Base-by-base conservation (phyloP, 2,329 filamentous ascomycete genomes). In the Phialophora verrucosa region DNA sequence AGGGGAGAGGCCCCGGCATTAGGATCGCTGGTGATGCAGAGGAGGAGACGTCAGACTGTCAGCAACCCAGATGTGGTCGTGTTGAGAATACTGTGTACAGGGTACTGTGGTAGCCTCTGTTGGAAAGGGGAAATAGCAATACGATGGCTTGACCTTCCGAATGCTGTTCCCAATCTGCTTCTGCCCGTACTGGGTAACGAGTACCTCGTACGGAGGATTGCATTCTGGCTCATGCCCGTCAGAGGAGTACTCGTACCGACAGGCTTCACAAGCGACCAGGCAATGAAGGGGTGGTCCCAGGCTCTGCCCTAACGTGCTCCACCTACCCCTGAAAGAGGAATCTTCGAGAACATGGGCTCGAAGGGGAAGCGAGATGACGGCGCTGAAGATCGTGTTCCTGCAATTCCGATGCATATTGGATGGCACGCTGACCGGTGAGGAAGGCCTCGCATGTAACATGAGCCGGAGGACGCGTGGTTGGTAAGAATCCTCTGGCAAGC, bases 401-500 rank as follows among this genome's bases (percentile, higher is more conserved):
- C 47, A 54, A 23, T 64, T 35, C 23, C 47, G 14, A 31, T 17
- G 7, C 23, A 17, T 27, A 31, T 12, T 38, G 23, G 31, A 64
- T 64, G 55, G n/a, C 42, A 64, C 62, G 62, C 62, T 64, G 62
- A 64, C 62, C 56, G 62, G 55, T 17, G 25, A 53, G 32, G 17
- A n/a, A 10, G 23, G 55, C 44, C 7, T 38, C 32, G 25, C 31
- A 64, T 64, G 62, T 64, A 64, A 59, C 62, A 32, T 54, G 8
- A 56, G 55, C 32, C 62, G 56, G 62, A 64, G 42, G 47, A 53
- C 8, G 59, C 49, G 38, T 29, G 49, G 29, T 53, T 53, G 29
- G 53, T n/a, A 8, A 44, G 38, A n/a, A 44, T 44, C 14, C 38
- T n/a, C 17, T n/a, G 17, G 17, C 38, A 35, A 35, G 32, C 17